Evolutionary conservation across 2,329 filamentous ascomycete species (phyloP).

Genomic region (Sclerotinia nivalis): DNA sequence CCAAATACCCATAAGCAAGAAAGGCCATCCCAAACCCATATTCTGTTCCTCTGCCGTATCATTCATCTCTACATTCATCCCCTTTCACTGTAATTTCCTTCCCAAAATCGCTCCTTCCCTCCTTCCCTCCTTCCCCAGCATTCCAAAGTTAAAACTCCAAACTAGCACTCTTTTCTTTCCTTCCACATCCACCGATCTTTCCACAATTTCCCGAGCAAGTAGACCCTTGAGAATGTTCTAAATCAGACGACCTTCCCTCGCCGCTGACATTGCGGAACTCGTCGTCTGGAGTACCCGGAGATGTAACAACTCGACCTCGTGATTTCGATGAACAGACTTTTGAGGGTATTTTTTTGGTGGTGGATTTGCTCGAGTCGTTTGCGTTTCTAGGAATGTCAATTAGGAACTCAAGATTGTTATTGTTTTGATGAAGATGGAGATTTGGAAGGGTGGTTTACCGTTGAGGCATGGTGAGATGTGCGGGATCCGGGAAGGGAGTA

Average conservation of each 20-base stretch:
- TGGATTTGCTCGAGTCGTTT: background rate
- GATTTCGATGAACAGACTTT: conserved; percentile 11
- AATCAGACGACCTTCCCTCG: no score
- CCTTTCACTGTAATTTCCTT: background rate
- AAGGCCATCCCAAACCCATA: background rate
- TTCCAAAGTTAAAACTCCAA: background rate
- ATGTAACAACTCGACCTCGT: background rate
- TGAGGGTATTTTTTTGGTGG: background rate
- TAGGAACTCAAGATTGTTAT: accelerated
- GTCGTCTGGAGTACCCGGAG: background rate
- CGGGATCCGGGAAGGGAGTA: no score
- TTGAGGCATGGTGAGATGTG: background rate
- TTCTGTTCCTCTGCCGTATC: no score
- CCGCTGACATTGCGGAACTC: background rate
- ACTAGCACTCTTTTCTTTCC: conserved; percentile 1
- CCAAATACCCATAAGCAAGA: background rate
- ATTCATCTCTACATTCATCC: background rate
- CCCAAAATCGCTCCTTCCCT: background rate
- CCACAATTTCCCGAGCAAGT: background rate
- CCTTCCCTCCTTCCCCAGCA: no score
- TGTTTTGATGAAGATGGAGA: background rate
- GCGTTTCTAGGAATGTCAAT: background rate
- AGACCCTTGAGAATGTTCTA: background rate
- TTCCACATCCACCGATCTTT: background rate
- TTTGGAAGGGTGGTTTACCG: background rate